A percentile compares a stretch with the other conserved stretches of the same genome.
Conservation (phyloP, 208 protist species). For the Trypanosoma melophagium region DNA sequence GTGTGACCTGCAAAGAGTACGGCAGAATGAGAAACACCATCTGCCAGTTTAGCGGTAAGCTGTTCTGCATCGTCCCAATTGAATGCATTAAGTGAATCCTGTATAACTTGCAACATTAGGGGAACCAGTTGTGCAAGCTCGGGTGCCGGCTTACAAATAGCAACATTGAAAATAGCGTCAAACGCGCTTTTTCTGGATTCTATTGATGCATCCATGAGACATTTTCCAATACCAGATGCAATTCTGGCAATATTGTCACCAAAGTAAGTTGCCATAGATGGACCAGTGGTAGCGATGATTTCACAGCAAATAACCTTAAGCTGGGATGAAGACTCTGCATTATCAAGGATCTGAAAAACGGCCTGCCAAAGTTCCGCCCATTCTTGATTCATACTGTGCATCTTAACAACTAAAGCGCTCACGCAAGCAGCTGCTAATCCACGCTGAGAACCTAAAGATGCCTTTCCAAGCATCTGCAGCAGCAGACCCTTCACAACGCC, state of each 20-base stretch:
- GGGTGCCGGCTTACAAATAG: constrained; percentile 35
- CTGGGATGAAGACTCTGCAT: constrained; percentile 35
- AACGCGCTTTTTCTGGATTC: constrained; percentile 62
- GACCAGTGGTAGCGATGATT: constrained; percentile 59
- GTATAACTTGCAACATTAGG: constrained; percentile 62
- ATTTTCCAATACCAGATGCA: constrained; percentile 53
- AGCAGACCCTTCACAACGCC: constrained; percentile 52
- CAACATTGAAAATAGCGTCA: constrained; percentile 56
- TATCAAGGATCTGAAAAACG: constrained; percentile 62
- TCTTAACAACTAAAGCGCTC: constrained; percentile 62
- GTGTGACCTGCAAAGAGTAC: constrained; percentile 60
- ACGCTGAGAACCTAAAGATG: constrained; percentile 51
- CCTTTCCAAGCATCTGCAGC: constrained; percentile 57
- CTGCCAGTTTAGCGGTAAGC: constrained; percentile 53
- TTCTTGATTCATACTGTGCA: constrained; percentile 57
- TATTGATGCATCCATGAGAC: constrained; percentile 35
- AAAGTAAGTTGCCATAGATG: constrained; percentile 59
- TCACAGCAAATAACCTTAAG: constrained; percentile 79
- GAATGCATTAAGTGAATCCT: constrained; percentile 57
- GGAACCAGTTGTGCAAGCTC: constrained; percentile 56
- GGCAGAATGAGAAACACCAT: constrained; percentile 49
- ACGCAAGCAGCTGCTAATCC: constrained; percentile 74
- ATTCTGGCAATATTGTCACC: constrained; percentile 38
- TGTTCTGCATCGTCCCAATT: constrained; percentile 64
- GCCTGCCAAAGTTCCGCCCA: constrained; percentile 79